Evolutionary conservation across 2,329 filamentous ascomycete species (phyloP), one percentile per base, ranked within the genome.

Genomic region (Teratosphaeria nubilosa): DNA sequence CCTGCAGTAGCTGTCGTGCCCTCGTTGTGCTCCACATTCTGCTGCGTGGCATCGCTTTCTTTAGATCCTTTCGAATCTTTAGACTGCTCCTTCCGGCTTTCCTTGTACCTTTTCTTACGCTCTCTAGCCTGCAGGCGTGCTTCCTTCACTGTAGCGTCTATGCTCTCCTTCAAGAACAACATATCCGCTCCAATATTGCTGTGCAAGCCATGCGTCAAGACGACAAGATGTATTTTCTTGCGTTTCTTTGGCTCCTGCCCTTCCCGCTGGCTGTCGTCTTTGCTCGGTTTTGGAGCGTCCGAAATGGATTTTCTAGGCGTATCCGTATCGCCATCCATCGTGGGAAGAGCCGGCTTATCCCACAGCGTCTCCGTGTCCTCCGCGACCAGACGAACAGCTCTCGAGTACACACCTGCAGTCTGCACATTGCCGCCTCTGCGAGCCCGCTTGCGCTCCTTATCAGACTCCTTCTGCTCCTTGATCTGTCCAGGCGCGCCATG

Each of bases 111-210:
- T 25, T 63, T 78, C 65, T 79, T 82, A 59, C 87, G 80, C 54
- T 77, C 79, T 70, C 80, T 86, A 41, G 85, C 83, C 71, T 89
- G 86, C 54, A 84, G 76, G 65, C 86, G 86, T 30, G 89, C 87
- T 69, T 92, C 85, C 66, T 79, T 86, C 3, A 86, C 87, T 2
- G 89, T 86, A 30, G 85, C 84, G 75, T 99, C 94, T 62, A 99
- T 97, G 73, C 90, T 95, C 74, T 99, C 94, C 70, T 99, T 99
- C 72, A 99, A 76, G 70, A 89, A 99, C 22, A 99, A 78, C 94
- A 99, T 96, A 71, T 99, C 94, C 24, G 91, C 88, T 5, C 94
- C 90, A 13, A 96, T 80, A 71, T 99, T 99, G 74, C 92, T 96
- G 73, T 99, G 94, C 62, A 99, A 74, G 0, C 94, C 94, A 75